Conservation (phyloP, 1,284 basidiomycete species). For the Trichosporon faecale region DNA sequence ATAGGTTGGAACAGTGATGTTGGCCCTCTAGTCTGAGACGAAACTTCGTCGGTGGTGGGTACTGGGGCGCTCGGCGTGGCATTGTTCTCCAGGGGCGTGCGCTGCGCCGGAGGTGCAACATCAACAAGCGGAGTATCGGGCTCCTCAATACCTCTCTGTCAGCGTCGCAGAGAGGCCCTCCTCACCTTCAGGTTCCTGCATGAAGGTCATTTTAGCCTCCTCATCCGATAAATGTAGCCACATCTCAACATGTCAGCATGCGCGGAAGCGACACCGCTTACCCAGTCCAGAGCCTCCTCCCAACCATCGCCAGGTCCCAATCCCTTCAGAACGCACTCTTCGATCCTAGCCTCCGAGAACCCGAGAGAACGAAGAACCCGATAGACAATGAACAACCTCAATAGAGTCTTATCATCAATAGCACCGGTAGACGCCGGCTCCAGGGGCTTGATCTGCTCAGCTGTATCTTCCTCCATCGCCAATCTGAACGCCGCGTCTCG, state of each 20-base stretch:
- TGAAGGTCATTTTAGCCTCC: slow-evolving; percentile 55
- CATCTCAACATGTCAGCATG: slow-evolving; percentile 56
- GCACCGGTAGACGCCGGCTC: background rate
- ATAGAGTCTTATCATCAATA: slow-evolving; percentile 66
- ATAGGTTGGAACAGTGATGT: slow-evolving; percentile 37
- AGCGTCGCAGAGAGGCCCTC: background rate
- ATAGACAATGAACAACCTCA: slow-evolving; percentile 72
- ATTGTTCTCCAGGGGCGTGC: background rate
- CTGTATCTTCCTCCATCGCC: slow-evolving; percentile 44
- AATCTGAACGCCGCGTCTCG: slow-evolving; percentile 60
- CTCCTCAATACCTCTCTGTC: background rate
- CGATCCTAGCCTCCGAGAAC: slow-evolving; percentile 62
- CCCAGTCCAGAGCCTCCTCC: slow-evolving; percentile 92
- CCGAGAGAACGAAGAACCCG: slow-evolving; percentile 80
- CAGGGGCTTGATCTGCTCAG: background rate
- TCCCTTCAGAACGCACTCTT: slow-evolving; percentile 52
- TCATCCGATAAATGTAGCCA: slow-evolving; percentile 65
- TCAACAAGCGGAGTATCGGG: background rate
- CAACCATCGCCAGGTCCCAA: slow-evolving; percentile 61
- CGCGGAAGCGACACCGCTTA: slow-evolving; percentile 51
- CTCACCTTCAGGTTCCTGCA: background rate
- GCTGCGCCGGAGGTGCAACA: background rate
- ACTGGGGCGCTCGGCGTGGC: background rate
- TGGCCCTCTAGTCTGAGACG: background rate
- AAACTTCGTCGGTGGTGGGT: background rate